These are phyloP conservation scores for Chlorociboria aeruginascens DNA, from an alignment of 495 filamentous ascomycete species.

Conservation along the genomic window DNA sequence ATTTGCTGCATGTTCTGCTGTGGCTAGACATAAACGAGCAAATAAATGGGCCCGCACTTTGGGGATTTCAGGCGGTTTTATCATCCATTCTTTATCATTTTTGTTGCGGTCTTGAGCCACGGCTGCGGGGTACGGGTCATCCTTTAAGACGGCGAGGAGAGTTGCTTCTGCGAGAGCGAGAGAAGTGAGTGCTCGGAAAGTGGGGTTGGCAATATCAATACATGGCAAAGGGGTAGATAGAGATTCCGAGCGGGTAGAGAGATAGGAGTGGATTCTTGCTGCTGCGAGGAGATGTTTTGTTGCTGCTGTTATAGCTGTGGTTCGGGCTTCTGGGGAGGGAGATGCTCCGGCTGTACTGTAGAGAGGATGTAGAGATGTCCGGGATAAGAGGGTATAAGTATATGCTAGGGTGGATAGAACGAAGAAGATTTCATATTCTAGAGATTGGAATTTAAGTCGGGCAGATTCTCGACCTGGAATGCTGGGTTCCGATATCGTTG, in stretches of 20 bases:
- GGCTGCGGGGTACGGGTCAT: slow-evolving; percentile 78
- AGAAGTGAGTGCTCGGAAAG: slow-evolving; percentile 57
- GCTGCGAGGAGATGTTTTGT: slow-evolving; percentile 70
- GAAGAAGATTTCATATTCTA: slow-evolving; percentile 78
- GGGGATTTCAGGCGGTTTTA: slow-evolving; percentile 70
- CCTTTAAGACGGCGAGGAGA: slow-evolving; percentile 77
- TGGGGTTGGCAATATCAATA: slow-evolving; percentile 50
- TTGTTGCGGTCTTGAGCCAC: slow-evolving; percentile 66
- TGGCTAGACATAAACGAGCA: slow-evolving; percentile 73
- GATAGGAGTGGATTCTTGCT: slow-evolving; percentile 62
- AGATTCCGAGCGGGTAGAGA: slow-evolving; percentile 32
- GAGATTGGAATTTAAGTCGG: slow-evolving; percentile 53
- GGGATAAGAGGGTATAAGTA: slow-evolving; percentile 57
- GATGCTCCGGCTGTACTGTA: slow-evolving; percentile 41
- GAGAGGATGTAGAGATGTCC: slow-evolving; percentile 38
- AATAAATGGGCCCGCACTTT: slow-evolving; percentile 82
- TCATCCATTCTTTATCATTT: slow-evolving; percentile 86
- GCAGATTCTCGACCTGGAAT: slow-evolving; percentile 45
- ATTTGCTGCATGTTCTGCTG: slow-evolving; percentile 52
- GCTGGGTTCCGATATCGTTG: slow-evolving; percentile 49
- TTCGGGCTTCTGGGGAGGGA: slow-evolving; percentile 52
- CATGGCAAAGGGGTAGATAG: slow-evolving; percentile 24
- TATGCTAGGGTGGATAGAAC: slow-evolving; percentile 64
- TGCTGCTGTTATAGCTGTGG: slow-evolving; percentile 57
- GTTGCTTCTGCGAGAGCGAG: slow-evolving; percentile 82